phyloP scores from a whole-genome alignment of 169 alveolate species.

The Plasmodium fragile region DNA sequence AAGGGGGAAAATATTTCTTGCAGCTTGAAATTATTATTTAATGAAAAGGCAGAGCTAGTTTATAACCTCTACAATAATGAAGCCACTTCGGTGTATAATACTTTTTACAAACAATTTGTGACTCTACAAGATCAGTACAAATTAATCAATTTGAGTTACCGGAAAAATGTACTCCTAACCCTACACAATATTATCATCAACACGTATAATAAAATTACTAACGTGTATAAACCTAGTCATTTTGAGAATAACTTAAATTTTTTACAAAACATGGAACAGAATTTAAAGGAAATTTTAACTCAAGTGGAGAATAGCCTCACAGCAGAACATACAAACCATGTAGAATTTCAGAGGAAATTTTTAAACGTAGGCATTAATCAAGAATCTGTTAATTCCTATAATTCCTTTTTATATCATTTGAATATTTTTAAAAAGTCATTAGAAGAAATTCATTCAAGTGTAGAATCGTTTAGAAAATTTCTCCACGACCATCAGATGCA shows the following conservation, averaged over 20 bases:
- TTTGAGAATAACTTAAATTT: slow-evolving; percentile 9
- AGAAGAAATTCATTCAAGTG: slow-evolving; percentile 17
- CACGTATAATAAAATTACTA: slow-evolving; percentile 17
- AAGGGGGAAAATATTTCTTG: slow-evolving; percentile 35
- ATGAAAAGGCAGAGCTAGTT: slow-evolving; percentile 35
- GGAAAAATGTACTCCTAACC: slow-evolving; percentile 29
- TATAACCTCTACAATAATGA: slow-evolving; percentile 22
- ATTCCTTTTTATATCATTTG: slow-evolving; percentile 41
- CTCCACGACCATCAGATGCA: slow-evolving; percentile 18
- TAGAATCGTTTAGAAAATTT: slow-evolving; percentile 4
- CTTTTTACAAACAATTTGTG: background rate
- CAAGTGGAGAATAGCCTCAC: slow-evolving; percentile 36
- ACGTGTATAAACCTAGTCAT: slow-evolving; percentile 5
- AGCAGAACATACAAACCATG: slow-evolving; percentile 30
- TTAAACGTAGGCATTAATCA: slow-evolving; percentile 38
- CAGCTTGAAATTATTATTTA: slow-evolving; percentile 35
- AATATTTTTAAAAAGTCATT: slow-evolving; percentile 22
- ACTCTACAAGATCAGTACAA: slow-evolving; percentile 46
- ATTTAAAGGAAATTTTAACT: slow-evolving; percentile 34
- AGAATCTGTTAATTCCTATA: slow-evolving; percentile 66
- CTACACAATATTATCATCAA: slow-evolving; percentile 22
- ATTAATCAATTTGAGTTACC: slow-evolving; percentile 22
- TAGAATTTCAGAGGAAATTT: slow-evolving; percentile 57
- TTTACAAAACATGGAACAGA: slow-evolving; percentile 13
- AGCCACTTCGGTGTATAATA: background rate